Evolutionary conservation across 1,284 basidiomycete species (phyloP).

Genomic region (Ustilago trichophora): DNA sequence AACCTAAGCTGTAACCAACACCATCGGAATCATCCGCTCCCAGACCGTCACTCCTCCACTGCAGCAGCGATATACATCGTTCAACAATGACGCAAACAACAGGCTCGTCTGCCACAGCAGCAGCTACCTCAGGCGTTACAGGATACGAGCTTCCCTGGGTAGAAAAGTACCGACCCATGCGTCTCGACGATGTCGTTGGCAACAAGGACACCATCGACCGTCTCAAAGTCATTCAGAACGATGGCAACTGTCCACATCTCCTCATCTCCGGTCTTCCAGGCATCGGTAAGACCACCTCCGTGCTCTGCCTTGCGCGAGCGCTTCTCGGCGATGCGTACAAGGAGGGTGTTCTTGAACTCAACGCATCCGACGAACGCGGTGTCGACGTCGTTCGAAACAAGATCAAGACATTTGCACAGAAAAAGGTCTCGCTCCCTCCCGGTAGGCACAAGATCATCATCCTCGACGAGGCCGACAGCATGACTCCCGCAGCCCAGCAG

Average conservation of each 20-base stretch:
- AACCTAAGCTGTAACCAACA: too few relatives aligned
- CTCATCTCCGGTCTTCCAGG: constrained; percentile 98
- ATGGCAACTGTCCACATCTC: constrained; percentile 96
- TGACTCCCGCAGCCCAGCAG: constrained; percentile 98
- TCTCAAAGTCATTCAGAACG: constrained; percentile 92
- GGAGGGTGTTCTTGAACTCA: constrained; percentile 95
- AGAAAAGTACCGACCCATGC: constrained; percentile 78
- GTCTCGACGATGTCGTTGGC: constrained; percentile 90
- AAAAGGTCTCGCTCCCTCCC: constrained; percentile 94
- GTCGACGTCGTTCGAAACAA: constrained; percentile 99
- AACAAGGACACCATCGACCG: constrained; percentile 95
- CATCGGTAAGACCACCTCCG: constrained; percentile 98
- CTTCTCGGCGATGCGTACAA: constrained; percentile 96
- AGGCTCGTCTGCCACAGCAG: constrained; percentile 18
- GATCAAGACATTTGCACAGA: constrained; percentile 97
- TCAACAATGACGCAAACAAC: constrained; percentile 37
- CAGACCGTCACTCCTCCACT: too few relatives aligned
- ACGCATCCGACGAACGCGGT: constrained; percentile 97
- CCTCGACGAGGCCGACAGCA: constrained; percentile 96
- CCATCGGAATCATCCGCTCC: neutral
- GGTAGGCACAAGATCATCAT: constrained; percentile 99
- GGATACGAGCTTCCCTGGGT: constrained; percentile 60
- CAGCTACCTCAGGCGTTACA: constrained; percentile 10
- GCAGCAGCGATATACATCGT: too few relatives aligned
- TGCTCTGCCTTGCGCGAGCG: constrained; percentile 95